Evolutionary conservation across 1,139 yeast species (phyloP).

Genomic region (Pneumocystis sp.): DNA sequence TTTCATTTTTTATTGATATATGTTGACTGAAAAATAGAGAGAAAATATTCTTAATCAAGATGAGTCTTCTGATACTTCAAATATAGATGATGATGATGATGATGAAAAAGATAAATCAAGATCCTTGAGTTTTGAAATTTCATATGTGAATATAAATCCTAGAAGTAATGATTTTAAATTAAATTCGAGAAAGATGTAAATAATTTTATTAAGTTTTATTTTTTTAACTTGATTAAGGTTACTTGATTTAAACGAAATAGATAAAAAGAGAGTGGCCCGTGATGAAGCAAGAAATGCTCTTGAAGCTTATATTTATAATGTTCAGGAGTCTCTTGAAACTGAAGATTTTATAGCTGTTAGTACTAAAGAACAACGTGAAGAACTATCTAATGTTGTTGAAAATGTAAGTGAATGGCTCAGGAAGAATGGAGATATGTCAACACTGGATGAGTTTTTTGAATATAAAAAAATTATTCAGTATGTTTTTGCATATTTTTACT

Average conservation of each 20-base stretch:
- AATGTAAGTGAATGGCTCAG: constrained; percentile 58
- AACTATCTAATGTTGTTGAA: constrained; percentile 8
- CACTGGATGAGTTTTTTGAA: constrained; percentile 29
- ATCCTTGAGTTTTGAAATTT: constrained; percentile 14
- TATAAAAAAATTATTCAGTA: constrained; percentile 23
- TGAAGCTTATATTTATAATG: constrained; percentile 24
- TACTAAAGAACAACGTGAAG: constrained; percentile 13
- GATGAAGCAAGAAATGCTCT: constrained; percentile 24
- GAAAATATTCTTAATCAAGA: background rate
- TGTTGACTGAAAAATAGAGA: constrained; percentile 5
- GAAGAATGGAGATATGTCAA: constrained; percentile 47
- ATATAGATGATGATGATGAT: constrained; percentile 4
- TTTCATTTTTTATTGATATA: background rate
- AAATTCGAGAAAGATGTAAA: constrained; percentile 19
- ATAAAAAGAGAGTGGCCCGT: constrained; percentile 20
- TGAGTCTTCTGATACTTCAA: background rate
- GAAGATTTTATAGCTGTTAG: constrained; percentile 11
- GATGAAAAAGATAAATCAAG: constrained; percentile 13
- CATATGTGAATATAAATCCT: constrained; percentile 19
- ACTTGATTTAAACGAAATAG: constrained; percentile 11
- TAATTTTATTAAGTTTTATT: constrained; percentile 17
- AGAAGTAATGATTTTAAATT: constrained; percentile 22
- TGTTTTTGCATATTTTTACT: constrained; percentile 7
- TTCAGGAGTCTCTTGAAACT: constrained; percentile 18
- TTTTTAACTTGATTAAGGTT: background rate